A percentile compares a stretch with the other conserved stretches of the same genome.
phyloP scores from a whole-genome alignment of 2,329 filamentous ascomycete genomes.

The Colletotrichum sidae region DNA sequence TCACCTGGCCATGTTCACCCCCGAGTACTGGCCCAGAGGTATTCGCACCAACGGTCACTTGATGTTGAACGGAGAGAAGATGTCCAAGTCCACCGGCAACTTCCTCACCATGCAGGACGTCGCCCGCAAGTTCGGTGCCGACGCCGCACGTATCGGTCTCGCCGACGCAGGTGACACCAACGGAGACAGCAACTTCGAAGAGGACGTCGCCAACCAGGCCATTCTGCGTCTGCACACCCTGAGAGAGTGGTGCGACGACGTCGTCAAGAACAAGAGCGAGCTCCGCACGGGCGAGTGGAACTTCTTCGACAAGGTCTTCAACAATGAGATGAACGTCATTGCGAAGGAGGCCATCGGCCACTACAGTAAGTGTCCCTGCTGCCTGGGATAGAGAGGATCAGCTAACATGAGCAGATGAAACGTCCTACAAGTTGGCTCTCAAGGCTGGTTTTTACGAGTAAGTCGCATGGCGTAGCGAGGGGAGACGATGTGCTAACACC shows the following conservation, averaged over 20 bases:
- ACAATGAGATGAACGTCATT: slow-evolving; percentile 90
- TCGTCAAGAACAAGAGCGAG: slow-evolving; percentile 74
- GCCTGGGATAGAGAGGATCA: neutral
- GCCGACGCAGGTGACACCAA: slow-evolving; percentile 96
- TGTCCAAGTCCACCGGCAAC: slow-evolving; percentile 97
- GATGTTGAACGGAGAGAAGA: slow-evolving; percentile 96
- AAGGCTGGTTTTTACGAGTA: slow-evolving; percentile 87
- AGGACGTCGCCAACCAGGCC: slow-evolving; percentile 91
- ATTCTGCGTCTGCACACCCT: slow-evolving; percentile 82
- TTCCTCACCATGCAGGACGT: slow-evolving; percentile 92
- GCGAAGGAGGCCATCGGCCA: slow-evolving; percentile 83
- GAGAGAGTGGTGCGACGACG: slow-evolving; percentile 89
- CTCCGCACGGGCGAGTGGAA: slow-evolving; percentile 82
- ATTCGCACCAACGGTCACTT: slow-evolving; percentile 93
- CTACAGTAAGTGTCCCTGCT: slow-evolving; percentile 59
- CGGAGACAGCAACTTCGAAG: slow-evolving; percentile 96
- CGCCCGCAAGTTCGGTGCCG: slow-evolving; percentile 92
- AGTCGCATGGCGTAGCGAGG: neutral
- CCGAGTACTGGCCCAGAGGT: slow-evolving; percentile 87
- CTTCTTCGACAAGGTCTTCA: slow-evolving; percentile 90
- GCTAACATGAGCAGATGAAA: slow-evolving; percentile 27
- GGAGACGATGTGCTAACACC: slow-evolving; percentile 2
- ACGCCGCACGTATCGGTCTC: slow-evolving; percentile 90
- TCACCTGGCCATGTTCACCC: slow-evolving; percentile 88
- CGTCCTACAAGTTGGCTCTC: slow-evolving; percentile 75